These are phyloP conservation scores for Phellopilus nigrolimitatus DNA, from an alignment of 1,284 basidiomycete species.

Conservation along the genomic window DNA sequence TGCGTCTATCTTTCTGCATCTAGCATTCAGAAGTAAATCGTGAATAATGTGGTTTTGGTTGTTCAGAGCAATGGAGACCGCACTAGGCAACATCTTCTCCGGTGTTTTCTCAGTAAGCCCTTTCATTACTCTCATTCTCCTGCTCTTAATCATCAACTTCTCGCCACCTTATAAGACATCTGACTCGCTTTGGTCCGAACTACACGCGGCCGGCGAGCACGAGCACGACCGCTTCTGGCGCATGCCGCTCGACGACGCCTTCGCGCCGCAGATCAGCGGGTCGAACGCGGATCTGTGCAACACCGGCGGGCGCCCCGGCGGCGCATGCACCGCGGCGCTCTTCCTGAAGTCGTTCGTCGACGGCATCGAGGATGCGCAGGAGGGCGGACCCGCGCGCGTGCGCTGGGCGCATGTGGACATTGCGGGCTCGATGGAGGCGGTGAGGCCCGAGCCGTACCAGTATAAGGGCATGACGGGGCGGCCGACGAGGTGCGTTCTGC, in stretches of 20 bases:
- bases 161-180: too few relatives aligned
- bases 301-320: slow-evolving; percentile 69
- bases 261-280: slow-evolving; percentile 67
- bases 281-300: slow-evolving; percentile 85
- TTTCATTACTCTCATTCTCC: not conserved
- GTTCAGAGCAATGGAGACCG: slow-evolving; percentile 57
- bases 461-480: slow-evolving; percentile 79
- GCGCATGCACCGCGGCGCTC: slow-evolving; percentile 78
- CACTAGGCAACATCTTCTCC: slow-evolving; percentile 70
- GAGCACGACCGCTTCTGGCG: slow-evolving; percentile 84
- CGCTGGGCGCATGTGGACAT: slow-evolving; percentile 86
- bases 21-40: not conserved
- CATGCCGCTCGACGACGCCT: slow-evolving; percentile 81
- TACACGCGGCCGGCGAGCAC: slow-evolving; percentile 64
- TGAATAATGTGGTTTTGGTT: not conserved
- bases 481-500: slow-evolving; percentile 56
- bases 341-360: slow-evolving; percentile 82
- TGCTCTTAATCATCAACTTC: not conserved
- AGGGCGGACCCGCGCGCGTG: slow-evolving; percentile 43
- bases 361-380: slow-evolving; percentile 60
- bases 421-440: slow-evolving; percentile 77
- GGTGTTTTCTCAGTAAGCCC: slow-evolving; percentile 73
- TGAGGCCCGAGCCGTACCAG: slow-evolving; percentile 56
- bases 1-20: slow-evolving; percentile 27
- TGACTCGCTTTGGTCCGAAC: slow-evolving; percentile 68